Evolutionary conservation across 805 yeast genomes (phyloP), one percentile per base, ranked within the genome.

Genomic region (Candida stauntonica): DNA sequence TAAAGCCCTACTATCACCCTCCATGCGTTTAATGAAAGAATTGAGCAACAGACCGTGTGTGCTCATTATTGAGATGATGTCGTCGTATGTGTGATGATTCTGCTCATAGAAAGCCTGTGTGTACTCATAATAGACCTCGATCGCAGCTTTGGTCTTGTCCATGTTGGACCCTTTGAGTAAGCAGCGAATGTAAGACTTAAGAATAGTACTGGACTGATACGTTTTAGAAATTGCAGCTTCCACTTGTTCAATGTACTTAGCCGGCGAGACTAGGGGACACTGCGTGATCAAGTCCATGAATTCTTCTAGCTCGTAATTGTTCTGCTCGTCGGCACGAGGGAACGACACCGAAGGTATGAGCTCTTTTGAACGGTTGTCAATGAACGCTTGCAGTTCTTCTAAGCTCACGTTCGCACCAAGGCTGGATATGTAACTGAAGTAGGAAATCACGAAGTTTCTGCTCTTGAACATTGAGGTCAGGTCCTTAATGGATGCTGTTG

Each of bases 51-150:
- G 27, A 17, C 27, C 35, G 16, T 41, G 40, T 8, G 46, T 23
- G 8, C 43, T 29, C 8, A 51, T 35, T 2, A 61, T 34, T 2
- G 66, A 55, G 5, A 72, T 24, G 2, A 69, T 46, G 48, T 74
- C 78, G 9, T 45, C 39, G 39, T 63, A 63, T 7, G 50, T 47
- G 13, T 58, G 62, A 3, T 50, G 48, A 36, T 69, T 57, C 31
- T 69, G 61, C 13, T 62, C 49, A 23, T 52, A 61, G 36, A 61
- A 58, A 26, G 64, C 66, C 21, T 66, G 55, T 7, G 61, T 52
- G 43, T 73, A 75, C 33, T 65, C 65, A 4, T 62, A 39, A 38
- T 63, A 69, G 15, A 73, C 73, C 18, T 58, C 61, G 43, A 70
- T 68, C 12, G 63, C 48, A 5, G 66, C 57, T 9, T 50, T 51